These are phyloP conservation scores for Aspergillus caelatus DNA, from an alignment of 2,329 filamentous ascomycete genomes.

Conservation along the genomic window DNA sequence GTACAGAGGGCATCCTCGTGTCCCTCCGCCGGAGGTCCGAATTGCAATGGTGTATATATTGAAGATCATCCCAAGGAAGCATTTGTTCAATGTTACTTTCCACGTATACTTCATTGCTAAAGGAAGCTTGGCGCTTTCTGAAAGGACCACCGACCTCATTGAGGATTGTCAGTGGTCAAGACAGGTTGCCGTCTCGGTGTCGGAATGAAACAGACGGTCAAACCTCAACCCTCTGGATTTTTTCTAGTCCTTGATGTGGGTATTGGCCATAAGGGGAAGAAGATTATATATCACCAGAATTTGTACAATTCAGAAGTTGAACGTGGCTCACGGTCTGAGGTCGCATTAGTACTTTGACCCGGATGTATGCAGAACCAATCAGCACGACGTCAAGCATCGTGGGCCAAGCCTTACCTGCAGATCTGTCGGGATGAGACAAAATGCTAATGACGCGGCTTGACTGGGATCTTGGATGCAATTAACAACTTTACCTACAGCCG, in stretches of 20 bases:
- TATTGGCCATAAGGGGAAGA: neutral
- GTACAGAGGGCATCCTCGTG: neutral
- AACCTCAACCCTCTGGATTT: neutral
- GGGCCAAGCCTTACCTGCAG: slow-evolving; percentile 4
- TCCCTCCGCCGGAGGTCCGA: neutral
- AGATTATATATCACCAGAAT: neutral
- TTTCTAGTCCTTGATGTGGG: too few relatives aligned
- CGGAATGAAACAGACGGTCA: neutral
- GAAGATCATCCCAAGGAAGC: neutral
- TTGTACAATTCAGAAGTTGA: neutral
- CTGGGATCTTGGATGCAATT: neutral
- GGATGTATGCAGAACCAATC: neutral
- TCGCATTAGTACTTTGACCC: neutral
- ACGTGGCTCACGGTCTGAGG: neutral
- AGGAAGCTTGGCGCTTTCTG: neutral
- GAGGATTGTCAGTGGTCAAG: neutral
- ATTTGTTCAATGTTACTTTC: neutral
- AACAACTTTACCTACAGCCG: neutral
- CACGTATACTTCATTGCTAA: neutral
- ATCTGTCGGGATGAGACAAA: neutral
- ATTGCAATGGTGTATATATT: neutral
- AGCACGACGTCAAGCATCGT: neutral
- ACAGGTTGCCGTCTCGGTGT: neutral
- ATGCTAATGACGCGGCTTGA: slow-evolving; percentile 3
- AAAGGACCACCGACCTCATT: neutral